phyloP scores from a whole-genome alignment of 2,329 filamentous ascomycete species.

The Paracoccidioides lutzii region DNA sequence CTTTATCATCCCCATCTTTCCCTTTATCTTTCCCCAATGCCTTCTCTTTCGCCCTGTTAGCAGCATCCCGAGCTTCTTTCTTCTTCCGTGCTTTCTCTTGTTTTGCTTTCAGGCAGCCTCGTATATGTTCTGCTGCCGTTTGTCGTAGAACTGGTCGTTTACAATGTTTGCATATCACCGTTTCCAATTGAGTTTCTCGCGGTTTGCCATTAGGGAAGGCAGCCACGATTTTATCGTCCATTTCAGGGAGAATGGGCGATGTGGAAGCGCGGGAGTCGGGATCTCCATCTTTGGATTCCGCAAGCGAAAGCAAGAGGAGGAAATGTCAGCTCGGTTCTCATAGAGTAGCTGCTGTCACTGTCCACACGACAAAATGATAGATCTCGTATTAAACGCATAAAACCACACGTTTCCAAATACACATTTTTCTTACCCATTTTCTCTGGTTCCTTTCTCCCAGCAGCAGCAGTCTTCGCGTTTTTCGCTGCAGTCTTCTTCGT shows the following conservation, averaged over 20 bases:
- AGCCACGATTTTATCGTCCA: constrained; percentile 63
- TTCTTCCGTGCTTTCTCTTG: constrained; percentile 67
- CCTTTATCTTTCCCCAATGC: constrained; percentile 34
- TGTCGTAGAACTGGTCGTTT: constrained; percentile 73
- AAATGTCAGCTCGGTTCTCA: not conserved
- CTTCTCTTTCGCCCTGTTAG: constrained; percentile 47
- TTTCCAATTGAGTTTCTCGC: constrained; percentile 64
- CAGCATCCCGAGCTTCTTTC: constrained; percentile 59
- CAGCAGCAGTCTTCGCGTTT: constrained; percentile 13
- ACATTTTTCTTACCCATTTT: constrained; percentile 5
- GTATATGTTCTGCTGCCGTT: constrained; percentile 65
- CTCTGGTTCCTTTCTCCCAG: constrained; percentile 25
- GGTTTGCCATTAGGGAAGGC: constrained; percentile 73
- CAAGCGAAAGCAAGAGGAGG: not conserved
- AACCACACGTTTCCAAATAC: not conserved
- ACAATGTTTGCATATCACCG: constrained; percentile 84
- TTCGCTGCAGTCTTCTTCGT: constrained; percentile 24
- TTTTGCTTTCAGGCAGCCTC: constrained; percentile 71
- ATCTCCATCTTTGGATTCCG: constrained; percentile 14
- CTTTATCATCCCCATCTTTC: constrained; percentile 31
- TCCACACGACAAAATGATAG: not conserved
- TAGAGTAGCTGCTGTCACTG: too few relatives aligned
- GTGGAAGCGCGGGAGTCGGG: constrained; percentile 22
- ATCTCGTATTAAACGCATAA: not conserved
- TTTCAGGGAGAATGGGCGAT: constrained; percentile 37